Evolutionary conservation across 805 yeast species (phyloP).

Genomic region (Kuraishia ogatae): DNA sequence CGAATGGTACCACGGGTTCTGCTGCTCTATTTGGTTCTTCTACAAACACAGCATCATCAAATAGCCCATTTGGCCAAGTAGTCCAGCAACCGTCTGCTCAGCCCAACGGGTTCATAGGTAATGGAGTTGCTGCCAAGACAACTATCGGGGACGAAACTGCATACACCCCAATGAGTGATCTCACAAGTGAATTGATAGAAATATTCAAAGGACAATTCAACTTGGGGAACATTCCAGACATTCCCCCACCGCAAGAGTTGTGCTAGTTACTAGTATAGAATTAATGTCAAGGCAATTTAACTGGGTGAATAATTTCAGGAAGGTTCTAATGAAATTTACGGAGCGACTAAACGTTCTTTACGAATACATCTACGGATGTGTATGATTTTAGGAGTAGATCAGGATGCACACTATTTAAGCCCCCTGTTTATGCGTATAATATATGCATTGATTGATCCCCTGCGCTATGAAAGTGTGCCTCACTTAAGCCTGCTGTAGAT

Average conservation of each 20-base stretch:
- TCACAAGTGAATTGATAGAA: not conserved
- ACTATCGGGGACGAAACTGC: not conserved
- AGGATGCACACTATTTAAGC: no score
- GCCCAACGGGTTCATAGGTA: not conserved
- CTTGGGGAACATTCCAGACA: conserved; percentile 3
- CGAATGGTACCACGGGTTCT: not conserved
- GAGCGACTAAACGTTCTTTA: no score
- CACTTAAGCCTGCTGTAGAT: no score
- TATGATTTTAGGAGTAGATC: no score
- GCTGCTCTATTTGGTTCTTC: not conserved
- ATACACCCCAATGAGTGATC: not conserved
- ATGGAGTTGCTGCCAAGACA: not conserved
- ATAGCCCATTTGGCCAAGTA: not conserved
- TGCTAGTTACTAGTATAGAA: not conserved
- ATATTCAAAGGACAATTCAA: not conserved
- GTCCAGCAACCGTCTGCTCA: not conserved
- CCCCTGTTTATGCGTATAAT: no score
- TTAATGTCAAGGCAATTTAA: no score
- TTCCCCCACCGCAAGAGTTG: conserved; percentile 2
- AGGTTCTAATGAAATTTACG: no score
- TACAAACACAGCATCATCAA: not conserved
- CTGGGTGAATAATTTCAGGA: no score
- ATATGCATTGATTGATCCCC: no score
- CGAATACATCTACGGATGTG: no score
- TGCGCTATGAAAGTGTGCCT: no score